Percentiles rank a stretch among this genome's conserved stretches.
Evolutionary conservation across 139 green algal species (phyloP).

Genomic region (Zygnema circumcarinatum): DNA sequence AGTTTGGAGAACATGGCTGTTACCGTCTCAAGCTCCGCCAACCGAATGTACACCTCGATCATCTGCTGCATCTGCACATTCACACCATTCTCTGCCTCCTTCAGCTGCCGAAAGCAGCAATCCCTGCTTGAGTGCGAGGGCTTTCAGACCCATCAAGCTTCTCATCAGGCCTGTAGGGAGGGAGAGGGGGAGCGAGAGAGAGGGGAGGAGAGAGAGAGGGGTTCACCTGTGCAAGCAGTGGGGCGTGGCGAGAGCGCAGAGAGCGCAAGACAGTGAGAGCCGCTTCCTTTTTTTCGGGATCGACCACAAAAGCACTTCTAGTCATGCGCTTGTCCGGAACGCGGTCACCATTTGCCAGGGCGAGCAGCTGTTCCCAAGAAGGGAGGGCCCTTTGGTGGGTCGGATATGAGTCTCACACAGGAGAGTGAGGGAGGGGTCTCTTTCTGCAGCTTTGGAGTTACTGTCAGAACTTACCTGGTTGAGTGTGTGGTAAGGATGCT

Average conservation of each 20-base stretch:
- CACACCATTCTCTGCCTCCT: no score
- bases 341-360: slow-evolving; percentile 54
- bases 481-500: slow-evolving; percentile 88
- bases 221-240: slow-evolving; percentile 24
- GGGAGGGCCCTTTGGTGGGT: no score
- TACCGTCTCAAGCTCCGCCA: slow-evolving; percentile 53
- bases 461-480: slow-evolving; percentile 74
- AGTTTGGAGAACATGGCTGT: no score
- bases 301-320: slow-evolving; percentile 50
- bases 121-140: neutral
- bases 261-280: slow-evolving; percentile 34
- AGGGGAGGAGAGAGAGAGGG: neutral
- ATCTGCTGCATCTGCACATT: slow-evolving; percentile 52
- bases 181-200: no score
- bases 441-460: no score
- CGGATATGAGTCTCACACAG: no score
- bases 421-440: no score
- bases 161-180: no score
- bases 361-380: slow-evolving; percentile 38
- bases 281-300: slow-evolving; percentile 57
- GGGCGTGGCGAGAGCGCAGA: neutral
- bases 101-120: neutral
- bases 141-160: no score
- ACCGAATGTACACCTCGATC: slow-evolving; percentile 58
- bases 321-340: slow-evolving; percentile 25